Conservation (phyloP, 352 stramenopile species). For the Pythium dissotocum region DNA sequence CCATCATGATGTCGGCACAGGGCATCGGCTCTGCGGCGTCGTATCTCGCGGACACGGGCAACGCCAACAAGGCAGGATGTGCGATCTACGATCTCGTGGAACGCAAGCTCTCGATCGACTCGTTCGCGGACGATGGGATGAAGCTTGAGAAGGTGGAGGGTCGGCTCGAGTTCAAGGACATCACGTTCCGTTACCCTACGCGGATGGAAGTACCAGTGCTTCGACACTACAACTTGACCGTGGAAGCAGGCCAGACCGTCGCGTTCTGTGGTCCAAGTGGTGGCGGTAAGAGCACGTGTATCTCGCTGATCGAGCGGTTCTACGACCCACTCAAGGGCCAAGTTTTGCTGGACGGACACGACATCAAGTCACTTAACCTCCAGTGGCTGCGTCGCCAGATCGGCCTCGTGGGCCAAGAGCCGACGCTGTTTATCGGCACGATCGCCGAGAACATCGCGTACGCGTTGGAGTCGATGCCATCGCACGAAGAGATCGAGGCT, state of each 20-base stretch:
- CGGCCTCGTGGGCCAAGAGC: conserved; percentile 45
- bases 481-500: conserved; percentile 61
- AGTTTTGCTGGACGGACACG: conserved; percentile 72
- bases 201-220: conserved; percentile 67
- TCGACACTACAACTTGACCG: conserved; percentile 74
- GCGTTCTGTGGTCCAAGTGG: conserved; percentile 32
- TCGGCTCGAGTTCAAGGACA: conserved; percentile 52
- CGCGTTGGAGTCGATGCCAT: conserved; percentile 27
- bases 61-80: not conserved
- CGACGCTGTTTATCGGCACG: conserved; percentile 40
- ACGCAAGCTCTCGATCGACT: conserved; percentile 33
- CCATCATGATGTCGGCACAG: conserved; percentile 35
- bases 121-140: conserved; percentile 29
- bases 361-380: conserved; percentile 67
- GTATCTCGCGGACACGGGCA: not conserved
- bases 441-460: conserved; percentile 59
- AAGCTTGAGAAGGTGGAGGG: conserved; percentile 23
- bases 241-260: conserved; percentile 59
- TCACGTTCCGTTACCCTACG: conserved; percentile 73
- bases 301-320: conserved; percentile 46
- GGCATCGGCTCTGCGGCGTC: conserved; percentile 25
- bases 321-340: conserved; percentile 50
- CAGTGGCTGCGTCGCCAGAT: conserved; percentile 51
- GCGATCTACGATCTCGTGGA: not conserved
- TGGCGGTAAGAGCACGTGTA: conserved; percentile 18